Evolutionary conservation across 140 eudicot species (phyloP).

Genomic region (Ambrosia hybrid): DNA sequence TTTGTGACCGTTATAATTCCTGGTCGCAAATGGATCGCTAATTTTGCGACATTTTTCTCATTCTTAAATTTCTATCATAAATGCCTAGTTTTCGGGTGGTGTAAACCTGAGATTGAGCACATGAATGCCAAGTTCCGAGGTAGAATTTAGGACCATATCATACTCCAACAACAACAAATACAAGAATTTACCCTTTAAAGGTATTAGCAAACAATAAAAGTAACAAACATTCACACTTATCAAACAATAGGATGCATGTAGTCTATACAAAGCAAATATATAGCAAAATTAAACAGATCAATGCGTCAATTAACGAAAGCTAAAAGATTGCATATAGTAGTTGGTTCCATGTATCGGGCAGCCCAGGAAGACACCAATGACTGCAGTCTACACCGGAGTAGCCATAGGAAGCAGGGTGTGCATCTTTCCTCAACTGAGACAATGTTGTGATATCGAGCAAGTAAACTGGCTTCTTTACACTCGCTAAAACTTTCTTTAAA

Average conservation of each 20-base stretch:
- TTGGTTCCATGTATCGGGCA: constrained; percentile 94
- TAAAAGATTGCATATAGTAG: constrained; percentile 52
- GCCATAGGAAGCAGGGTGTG: constrained; percentile 62
- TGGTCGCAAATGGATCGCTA: too few species aligned
- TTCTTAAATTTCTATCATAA: too few species aligned
- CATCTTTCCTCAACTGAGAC: constrained; percentile 72
- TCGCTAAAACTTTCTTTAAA: constrained; percentile 38
- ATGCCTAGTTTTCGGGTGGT: too few species aligned
- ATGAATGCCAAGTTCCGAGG: background rate
- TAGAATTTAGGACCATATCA: background rate
- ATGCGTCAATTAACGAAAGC: background rate
- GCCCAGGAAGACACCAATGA: constrained; percentile 89
- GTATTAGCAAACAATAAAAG: background rate
- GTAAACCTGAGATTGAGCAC: background rate
- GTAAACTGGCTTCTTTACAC: constrained; percentile 49
- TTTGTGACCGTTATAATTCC: too few species aligned
- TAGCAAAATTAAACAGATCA: background rate
- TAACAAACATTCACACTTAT: background rate
- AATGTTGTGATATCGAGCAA: constrained; percentile 59
- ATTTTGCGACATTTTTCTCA: too few species aligned
- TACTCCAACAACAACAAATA: background rate
- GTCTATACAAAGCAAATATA: background rate
- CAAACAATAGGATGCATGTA: background rate
- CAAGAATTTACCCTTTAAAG: background rate
- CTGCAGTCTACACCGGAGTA: constrained; percentile 64